These are phyloP conservation scores for Nothophytophthora sp. DNA, from an alignment of 352 stramenopile genomes.

Conservation along the genomic window DNA sequence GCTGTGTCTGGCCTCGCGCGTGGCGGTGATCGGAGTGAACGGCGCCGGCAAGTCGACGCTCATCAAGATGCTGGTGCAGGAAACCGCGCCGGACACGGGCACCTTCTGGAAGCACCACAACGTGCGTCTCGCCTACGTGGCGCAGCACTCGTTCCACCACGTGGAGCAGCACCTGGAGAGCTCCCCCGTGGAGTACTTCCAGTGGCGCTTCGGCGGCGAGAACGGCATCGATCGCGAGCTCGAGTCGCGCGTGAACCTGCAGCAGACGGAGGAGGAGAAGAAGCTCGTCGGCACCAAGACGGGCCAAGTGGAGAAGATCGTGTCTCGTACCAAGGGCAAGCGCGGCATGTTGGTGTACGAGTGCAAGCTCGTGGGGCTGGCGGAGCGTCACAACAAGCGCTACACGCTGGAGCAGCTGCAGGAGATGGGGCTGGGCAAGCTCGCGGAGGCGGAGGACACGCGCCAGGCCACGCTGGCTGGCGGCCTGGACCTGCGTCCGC, in stretches of 20 bases:
- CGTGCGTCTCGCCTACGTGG: slow-evolving; percentile 95
- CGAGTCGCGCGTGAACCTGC: slow-evolving; percentile 85
- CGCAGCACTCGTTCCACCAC: slow-evolving; percentile 98
- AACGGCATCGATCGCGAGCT: slow-evolving; percentile 96
- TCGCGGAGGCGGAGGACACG: slow-evolving; percentile 65
- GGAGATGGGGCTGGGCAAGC: slow-evolving; percentile 66
- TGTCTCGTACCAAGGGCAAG: slow-evolving; percentile 82
- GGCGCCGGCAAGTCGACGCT: slow-evolving; percentile 98
- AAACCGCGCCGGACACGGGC: slow-evolving; percentile 73
- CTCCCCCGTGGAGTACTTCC: slow-evolving; percentile 97
- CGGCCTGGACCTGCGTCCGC: slow-evolving; percentile 59
- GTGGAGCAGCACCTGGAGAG: slow-evolving; percentile 95
- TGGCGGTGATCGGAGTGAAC: slow-evolving; percentile 97
- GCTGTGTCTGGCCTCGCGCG: slow-evolving; percentile 94
- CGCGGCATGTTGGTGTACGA: slow-evolving; percentile 87
- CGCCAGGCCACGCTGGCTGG: slow-evolving; percentile 59
- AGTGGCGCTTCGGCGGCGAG: slow-evolving; percentile 96
- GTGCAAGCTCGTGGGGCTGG: slow-evolving; percentile 84
- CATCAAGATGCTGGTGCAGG: slow-evolving; percentile 94
- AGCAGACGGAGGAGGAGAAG: slow-evolving; percentile 93
- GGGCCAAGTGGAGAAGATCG: slow-evolving; percentile 95
- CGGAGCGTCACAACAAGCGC: slow-evolving; percentile 61
- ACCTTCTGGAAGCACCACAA: slow-evolving; percentile 90
- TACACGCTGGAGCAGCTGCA: slow-evolving; percentile 71
- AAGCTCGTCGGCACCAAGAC: slow-evolving; percentile 89